Evolutionary conservation across 805 yeast species (phyloP).

Genomic region (Zygosaccharomyces bailii): DNA sequence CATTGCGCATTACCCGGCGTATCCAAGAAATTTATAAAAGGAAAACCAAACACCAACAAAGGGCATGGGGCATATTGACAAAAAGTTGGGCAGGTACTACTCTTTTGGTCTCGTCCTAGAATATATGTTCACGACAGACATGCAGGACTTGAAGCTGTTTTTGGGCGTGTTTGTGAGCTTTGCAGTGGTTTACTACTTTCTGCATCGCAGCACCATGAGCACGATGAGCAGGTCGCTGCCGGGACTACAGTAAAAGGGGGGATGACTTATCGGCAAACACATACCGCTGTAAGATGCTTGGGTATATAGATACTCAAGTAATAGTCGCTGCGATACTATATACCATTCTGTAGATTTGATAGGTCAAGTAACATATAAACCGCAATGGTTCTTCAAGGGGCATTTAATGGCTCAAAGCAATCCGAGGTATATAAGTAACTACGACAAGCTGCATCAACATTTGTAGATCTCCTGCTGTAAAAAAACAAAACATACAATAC

Average conservation of each 20-base stretch:
- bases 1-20: not conserved
- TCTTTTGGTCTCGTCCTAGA: not conserved
- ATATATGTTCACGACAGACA: slow-evolving; percentile 3
- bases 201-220: slow-evolving; percentile 30
- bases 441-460: not conserved
- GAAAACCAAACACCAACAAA: too few species aligned
- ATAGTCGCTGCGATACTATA: not conserved
- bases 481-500: not conserved
- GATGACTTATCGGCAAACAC: too few species aligned
- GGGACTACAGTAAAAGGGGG: slow-evolving; percentile 22
- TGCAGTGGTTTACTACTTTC: slow-evolving; percentile 25
- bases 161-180: slow-evolving; percentile 26
- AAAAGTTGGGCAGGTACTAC: not conserved
- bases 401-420: slow-evolving; percentile 10
- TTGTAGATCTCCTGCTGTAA: not conserved
- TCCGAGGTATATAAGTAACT: slow-evolving; percentile 1
- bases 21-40: too few species aligned
- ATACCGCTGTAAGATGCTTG: too few species aligned
- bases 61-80: not conserved
- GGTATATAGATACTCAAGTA: not conserved
- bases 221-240: slow-evolving; percentile 29
- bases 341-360: not conserved
- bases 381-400: slow-evolving; percentile 1
- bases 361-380: not conserved
- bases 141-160: slow-evolving; percentile 31